Evolutionary conservation across 2,329 filamentous ascomycete genomes (phyloP).

Genomic region (Dactylellina leptospora): DNA sequence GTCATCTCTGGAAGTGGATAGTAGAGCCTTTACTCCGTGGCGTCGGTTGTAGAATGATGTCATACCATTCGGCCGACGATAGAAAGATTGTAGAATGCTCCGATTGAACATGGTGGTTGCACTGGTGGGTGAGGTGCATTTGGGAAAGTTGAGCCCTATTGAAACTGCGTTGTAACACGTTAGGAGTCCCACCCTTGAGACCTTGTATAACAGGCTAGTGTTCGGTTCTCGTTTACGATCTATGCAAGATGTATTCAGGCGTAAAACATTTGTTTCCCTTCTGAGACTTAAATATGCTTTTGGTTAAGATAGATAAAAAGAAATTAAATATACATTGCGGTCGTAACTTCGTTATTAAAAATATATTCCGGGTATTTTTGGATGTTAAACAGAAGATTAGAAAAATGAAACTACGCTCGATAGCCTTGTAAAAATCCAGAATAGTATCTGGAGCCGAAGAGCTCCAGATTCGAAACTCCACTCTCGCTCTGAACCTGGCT

Average conservation of each 20-base stretch:
- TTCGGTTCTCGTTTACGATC: not conserved
- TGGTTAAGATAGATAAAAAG: not conserved
- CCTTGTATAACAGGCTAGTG: constrained; percentile 2
- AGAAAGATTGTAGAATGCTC: not conserved
- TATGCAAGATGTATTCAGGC: not conserved
- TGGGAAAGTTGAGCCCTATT: not conserved
- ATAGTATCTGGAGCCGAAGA: not conserved
- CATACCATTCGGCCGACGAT: not conserved
- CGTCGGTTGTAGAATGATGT: not conserved
- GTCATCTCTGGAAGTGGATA: not conserved
- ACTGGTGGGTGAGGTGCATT: not conserved
- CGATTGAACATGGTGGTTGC: not conserved
- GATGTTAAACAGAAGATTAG: not conserved
- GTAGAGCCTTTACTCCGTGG: not conserved
- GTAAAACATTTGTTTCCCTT: too few species aligned
- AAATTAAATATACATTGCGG: not conserved
- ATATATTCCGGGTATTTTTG: not conserved
- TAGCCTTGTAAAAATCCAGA: not conserved
- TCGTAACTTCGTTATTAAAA: constrained; percentile 4
- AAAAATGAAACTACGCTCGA: not conserved
- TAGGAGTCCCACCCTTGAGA: not conserved
- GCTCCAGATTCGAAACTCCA: not conserved
- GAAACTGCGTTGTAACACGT: constrained; percentile 11
- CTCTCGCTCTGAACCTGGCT: not conserved
- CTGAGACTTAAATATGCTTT: not conserved